phyloP scores from a whole-genome alignment of 331 rosid species.

The Cydonia oblonga region DNA sequence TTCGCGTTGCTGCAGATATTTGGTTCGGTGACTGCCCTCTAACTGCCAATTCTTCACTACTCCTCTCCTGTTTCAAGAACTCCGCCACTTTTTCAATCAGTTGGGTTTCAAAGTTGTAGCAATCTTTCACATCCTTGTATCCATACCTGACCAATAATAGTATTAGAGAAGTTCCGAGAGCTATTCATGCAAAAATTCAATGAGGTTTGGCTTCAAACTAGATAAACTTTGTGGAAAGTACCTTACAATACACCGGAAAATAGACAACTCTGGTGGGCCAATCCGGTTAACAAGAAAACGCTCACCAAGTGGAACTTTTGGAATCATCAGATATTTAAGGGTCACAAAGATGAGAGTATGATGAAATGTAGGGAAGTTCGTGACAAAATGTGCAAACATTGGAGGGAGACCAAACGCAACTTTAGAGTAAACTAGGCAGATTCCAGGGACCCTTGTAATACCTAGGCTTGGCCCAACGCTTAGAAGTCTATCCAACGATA shows the following conservation, averaged over 20 bases:
- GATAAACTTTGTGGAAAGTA: not conserved
- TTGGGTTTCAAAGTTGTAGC: constrained; percentile 14
- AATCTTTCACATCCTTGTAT: constrained; percentile 19
- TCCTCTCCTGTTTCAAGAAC: constrained; percentile 5
- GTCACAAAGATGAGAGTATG: constrained; percentile 21
- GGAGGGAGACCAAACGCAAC: constrained; percentile 18
- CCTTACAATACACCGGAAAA: constrained; percentile 24
- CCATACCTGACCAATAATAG: constrained; percentile 14
- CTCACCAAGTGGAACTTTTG: constrained; percentile 14
- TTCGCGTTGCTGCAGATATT: not conserved
- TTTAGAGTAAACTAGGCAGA: constrained; percentile 21
- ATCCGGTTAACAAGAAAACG: constrained; percentile 14
- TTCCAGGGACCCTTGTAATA: constrained; percentile 23
- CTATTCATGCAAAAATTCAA: not conserved
- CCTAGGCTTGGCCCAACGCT: constrained; percentile 15
- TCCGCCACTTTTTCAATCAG: constrained; percentile 3
- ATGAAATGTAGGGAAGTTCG: constrained; percentile 31
- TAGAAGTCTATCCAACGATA: constrained; percentile 15
- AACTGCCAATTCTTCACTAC: not conserved
- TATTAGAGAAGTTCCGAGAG: not conserved
- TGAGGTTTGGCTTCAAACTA: not conserved
- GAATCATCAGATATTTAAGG: constrained; percentile 16
- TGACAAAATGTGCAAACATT: constrained; percentile 28
- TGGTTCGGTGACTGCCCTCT: not conserved
- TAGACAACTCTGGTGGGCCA: constrained; percentile 11